These are phyloP conservation scores for Candida adriatica DNA, from an alignment of 805 yeast species.

Conservation along the genomic window DNA sequence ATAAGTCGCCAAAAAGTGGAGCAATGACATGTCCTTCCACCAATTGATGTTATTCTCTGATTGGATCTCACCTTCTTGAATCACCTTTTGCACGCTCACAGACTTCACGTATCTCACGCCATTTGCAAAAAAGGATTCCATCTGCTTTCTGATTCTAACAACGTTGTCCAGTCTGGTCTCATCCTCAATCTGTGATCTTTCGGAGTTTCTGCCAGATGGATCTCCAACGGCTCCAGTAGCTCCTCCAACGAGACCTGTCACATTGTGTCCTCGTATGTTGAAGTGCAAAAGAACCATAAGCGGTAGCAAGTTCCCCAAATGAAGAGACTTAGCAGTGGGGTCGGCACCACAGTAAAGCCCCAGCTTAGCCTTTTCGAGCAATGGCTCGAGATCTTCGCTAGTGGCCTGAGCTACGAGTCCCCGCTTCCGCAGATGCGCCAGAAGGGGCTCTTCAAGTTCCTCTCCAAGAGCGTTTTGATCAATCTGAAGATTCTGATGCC, in stretches of 20 bases:
- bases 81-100: slow-evolving; percentile 18
- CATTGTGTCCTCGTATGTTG: slow-evolving; percentile 73
- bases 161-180: slow-evolving; percentile 51
- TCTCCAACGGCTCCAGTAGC: slow-evolving; percentile 97
- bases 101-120: slow-evolving; percentile 57
- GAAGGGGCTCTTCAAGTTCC: slow-evolving; percentile 32
- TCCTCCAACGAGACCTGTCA: slow-evolving; percentile 84
- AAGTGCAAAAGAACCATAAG: slow-evolving; percentile 80
- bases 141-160: slow-evolving; percentile 50
- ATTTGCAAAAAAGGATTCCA: slow-evolving; percentile 49
- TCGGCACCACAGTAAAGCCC: slow-evolving; percentile 92
- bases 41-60: slow-evolving; percentile 67
- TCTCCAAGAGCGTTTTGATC: slow-evolving; percentile 16
- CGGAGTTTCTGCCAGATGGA: slow-evolving; percentile 86
- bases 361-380: slow-evolving; percentile 30
- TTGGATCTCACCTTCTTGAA: slow-evolving; percentile 34
- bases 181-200: slow-evolving; percentile 54
- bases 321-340: slow-evolving; percentile 86
- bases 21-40: slow-evolving; percentile 77
- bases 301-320: slow-evolving; percentile 87
- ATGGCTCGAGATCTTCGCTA: slow-evolving; percentile 26
- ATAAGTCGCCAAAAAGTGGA: slow-evolving; percentile 68
- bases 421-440: slow-evolving; percentile 35
- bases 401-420: slow-evolving; percentile 39
- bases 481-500: slow-evolving; percentile 15